Base-by-base conservation (phyloP, 148 eudicot species). In the Vaccinium darrowii region DNA sequence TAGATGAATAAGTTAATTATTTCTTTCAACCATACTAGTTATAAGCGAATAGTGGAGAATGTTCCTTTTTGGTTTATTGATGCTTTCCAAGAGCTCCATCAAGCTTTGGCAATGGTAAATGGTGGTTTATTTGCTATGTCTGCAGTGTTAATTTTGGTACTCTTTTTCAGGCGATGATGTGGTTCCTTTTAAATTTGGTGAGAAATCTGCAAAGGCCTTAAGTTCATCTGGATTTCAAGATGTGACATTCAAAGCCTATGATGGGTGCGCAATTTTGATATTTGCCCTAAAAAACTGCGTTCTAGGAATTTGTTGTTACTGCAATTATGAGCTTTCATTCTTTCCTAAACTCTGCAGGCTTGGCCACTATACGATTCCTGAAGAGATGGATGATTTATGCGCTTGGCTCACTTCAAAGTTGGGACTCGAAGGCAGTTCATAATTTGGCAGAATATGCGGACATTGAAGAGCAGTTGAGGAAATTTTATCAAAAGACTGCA, bases 291-390 rank as follows among this genome's bases (percentile, higher is more conserved):
- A 81, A 54, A 79, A 52, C 3, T 71, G 15, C 12, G 36, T 58
- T 11, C 52, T 7, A 71, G 76, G 6, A 18, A 43, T 47, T 39
- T 27, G 14, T 3, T 63, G 47, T n/a, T 14, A 30, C 50, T 57
- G 56, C 58, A 63, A 63, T 14, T 9, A 53, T 76, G 74, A 76
- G 49, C 79, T 83, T 14, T 30, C 54, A 65, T 11, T 36, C 27
- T 53, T 83, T 53, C 50, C 56, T 80, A 72, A 18, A 62, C 77
- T 13, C 84, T 85, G 83, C 92, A 96, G 99, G 87, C 95, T 96
- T 67, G 99, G 98, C 36, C 99, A 97, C 85, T 92, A 95, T 80
- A 97, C 99, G 7, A 89, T 88, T 81, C 99, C 98, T 10, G 91
- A 94, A 88, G 98, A 97, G 90, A 89, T 95, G 89, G 90, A 93